Conservation (phyloP, 2,329 filamentous ascomycete genomes). For the Fusarium lyarnte region DNA sequence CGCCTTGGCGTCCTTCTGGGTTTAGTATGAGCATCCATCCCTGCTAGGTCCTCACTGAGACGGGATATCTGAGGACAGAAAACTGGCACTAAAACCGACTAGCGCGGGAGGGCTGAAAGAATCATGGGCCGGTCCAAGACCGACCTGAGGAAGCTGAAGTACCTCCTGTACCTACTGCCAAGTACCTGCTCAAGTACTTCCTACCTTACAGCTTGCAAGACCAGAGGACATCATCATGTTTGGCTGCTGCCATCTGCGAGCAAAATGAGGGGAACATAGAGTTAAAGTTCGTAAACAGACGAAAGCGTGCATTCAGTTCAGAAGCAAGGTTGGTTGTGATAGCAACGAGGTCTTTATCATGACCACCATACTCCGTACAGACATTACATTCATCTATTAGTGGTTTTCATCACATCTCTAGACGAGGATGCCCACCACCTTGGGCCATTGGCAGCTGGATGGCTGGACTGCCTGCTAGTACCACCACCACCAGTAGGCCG, state of each 20-base stretch:
- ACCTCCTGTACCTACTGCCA: not conserved
- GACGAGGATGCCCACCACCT: conserved; percentile 27
- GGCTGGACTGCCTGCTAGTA: conserved; percentile 15
- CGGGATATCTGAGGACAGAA: conserved; percentile 45
- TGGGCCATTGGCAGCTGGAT: conserved; percentile 21
- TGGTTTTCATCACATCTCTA: conserved; percentile 16
- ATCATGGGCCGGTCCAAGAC: conserved; percentile 40
- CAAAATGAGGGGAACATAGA: not conserved
- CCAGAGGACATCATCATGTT: not conserved
- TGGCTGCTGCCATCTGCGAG: not conserved
- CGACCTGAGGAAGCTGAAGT: conserved; percentile 10
- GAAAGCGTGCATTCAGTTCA: not conserved
- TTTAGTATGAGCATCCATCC: not conserved
- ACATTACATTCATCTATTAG: not conserved
- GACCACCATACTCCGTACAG: not conserved
- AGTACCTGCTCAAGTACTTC: not conserved
- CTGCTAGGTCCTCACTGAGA: conserved; percentile 37
- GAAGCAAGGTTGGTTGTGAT: not conserved
- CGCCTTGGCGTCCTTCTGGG: conserved; percentile 31
- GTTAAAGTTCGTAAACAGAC: not conserved
- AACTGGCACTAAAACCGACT: conserved; percentile 44
- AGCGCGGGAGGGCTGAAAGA: conserved; percentile 53
- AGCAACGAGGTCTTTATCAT: not conserved
- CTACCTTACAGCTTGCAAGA: not conserved
- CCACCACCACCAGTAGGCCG: conserved; percentile 34